phyloP scores from a whole-genome alignment of 2,329 filamentous ascomycete genomes.

The Stylonectria norvegica region DNA sequence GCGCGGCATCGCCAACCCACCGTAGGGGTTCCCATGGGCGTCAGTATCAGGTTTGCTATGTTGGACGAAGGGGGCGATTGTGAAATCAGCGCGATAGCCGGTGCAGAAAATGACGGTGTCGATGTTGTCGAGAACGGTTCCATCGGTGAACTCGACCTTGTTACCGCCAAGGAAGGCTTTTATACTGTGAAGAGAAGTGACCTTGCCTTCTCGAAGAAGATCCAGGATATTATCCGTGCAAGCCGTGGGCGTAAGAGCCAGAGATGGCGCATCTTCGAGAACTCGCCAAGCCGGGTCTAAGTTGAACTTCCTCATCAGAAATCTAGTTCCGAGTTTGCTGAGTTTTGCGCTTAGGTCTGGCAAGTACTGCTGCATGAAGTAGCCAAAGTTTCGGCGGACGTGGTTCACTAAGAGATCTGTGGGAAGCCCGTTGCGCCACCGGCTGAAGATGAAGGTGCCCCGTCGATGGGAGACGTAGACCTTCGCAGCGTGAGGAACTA shows the following conservation, averaged over 20 bases:
- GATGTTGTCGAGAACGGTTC: conserved; percentile 22
- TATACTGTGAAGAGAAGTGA: conserved; percentile 28
- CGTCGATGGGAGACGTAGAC: conserved; percentile 39
- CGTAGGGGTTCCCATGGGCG: conserved; percentile 19
- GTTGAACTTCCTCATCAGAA: conserved; percentile 10
- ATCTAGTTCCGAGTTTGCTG: background rate
- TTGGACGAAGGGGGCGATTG: conserved; percentile 19
- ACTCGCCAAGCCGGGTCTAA: conserved; percentile 32
- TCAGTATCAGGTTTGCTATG: conserved; percentile 17
- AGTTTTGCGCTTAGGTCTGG: conserved; percentile 2
- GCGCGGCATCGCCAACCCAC: conserved; percentile 28
- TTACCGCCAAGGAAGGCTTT: conserved; percentile 21
- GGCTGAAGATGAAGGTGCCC: conserved; percentile 32
- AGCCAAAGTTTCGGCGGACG: conserved; percentile 23
- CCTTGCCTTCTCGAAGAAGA: conserved; percentile 24
- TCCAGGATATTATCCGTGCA: conserved; percentile 16
- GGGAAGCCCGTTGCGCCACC: conserved; percentile 27
- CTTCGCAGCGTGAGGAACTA: conserved; percentile 14
- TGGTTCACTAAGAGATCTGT: conserved; percentile 1
- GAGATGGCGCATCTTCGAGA: conserved; percentile 16
- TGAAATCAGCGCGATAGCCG: conserved; percentile 20
- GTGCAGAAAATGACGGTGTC: conserved; percentile 29
- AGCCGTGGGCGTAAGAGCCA: conserved; percentile 25
- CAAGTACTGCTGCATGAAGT: conserved; percentile 19
- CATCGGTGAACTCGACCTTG: conserved; percentile 25